Conservation (phyloP, 2,329 filamentous ascomycete genomes). For the Phoma herbarum region DNA sequence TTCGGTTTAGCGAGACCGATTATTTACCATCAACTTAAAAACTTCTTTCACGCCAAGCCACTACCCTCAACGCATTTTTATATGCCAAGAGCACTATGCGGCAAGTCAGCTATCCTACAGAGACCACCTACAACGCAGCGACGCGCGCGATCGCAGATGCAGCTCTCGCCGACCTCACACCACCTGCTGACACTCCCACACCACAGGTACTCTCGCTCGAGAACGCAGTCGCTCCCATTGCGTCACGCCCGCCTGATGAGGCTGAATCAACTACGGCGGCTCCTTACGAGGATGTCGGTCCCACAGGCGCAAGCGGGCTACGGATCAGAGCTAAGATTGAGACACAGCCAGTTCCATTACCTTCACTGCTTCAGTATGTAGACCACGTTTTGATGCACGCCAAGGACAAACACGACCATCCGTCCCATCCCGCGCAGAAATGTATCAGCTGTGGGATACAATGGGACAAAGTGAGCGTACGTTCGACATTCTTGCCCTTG, state of each 20-base stretch:
- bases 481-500: constrained; percentile 30
- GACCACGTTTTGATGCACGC: constrained; percentile 29
- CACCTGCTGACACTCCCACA: background rate
- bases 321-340: background rate
- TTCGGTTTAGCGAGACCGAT: background rate
- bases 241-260: background rate
- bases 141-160: background rate
- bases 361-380: constrained; percentile 35
- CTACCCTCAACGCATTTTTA: background rate
- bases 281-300: background rate
- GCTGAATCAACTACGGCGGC: background rate
- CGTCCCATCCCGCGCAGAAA: constrained; percentile 3
- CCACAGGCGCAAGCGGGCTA: too few species aligned
- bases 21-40: background rate
- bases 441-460: constrained; percentile 24
- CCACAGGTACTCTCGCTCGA: background rate
- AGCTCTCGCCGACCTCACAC: background rate
- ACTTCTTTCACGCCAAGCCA: background rate
- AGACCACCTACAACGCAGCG: background rate
- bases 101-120: background rate
- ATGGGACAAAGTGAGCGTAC: constrained; percentile 15
- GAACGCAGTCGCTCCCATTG: too few species aligned
- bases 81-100: background rate
- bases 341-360: constrained; percentile 2
- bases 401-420: constrained; percentile 18